Conservation (phyloP, 2,329 filamentous ascomycete species). For the Cytospora leucostoma region DNA sequence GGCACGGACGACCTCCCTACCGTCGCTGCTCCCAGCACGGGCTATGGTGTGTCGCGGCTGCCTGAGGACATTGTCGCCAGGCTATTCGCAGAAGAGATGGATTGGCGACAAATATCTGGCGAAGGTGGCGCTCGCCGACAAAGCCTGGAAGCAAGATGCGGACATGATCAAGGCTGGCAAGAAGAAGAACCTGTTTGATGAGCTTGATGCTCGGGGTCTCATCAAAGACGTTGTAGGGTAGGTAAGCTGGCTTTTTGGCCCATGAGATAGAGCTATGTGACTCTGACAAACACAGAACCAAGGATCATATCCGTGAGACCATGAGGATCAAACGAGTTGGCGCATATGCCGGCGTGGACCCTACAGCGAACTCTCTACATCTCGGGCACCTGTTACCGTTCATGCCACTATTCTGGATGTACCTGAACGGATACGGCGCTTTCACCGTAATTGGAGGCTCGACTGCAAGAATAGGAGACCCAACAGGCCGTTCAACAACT, state of each 20-base stretch:
- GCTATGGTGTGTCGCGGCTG: conserved; percentile 20
- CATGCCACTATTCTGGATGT: conserved; percentile 85
- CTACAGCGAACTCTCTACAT: conserved; percentile 77
- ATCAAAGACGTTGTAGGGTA: conserved; percentile 77
- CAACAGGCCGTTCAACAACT: conserved; percentile 66
- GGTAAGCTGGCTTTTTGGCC: conserved; percentile 31
- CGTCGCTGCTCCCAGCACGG: conserved; percentile 30
- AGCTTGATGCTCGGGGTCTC: conserved; percentile 71
- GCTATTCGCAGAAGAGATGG: conserved; percentile 36
- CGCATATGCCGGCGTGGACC: conserved; percentile 80
- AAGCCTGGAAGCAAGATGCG: conserved; percentile 52
- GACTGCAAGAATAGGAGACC: conserved; percentile 78
- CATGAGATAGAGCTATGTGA: neutral
- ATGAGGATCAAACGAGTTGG: conserved; percentile 68
- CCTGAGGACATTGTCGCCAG: neutral
- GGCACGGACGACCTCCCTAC: conserved; percentile 33
- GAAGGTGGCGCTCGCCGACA: conserved; percentile 46
- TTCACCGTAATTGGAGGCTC: conserved; percentile 71
- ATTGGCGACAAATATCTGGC: conserved; percentile 45
- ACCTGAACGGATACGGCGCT: conserved; percentile 70
- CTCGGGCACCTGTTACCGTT: conserved; percentile 78
- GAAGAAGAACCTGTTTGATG: conserved; percentile 57
- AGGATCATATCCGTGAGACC: conserved; percentile 58
- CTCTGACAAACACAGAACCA: conserved; percentile 24
- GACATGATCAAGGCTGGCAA: conserved; percentile 52